phyloP scores from a whole-genome alignment of 2,329 filamentous ascomycete species.

The Beauveria brongniartii region DNA sequence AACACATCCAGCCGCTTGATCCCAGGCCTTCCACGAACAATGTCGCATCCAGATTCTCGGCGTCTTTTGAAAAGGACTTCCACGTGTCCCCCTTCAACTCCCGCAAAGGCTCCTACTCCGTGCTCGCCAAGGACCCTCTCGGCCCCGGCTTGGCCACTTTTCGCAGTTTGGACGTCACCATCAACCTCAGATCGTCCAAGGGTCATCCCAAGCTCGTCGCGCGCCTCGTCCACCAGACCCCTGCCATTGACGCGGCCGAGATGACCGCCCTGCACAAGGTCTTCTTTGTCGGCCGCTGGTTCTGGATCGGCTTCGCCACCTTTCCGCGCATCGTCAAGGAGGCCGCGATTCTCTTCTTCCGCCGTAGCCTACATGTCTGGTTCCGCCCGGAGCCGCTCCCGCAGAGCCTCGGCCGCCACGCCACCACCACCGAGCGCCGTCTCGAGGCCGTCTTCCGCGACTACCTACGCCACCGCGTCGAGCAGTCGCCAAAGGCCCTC shows the following conservation, averaged over 20 bases:
- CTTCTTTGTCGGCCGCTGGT: slow-evolving; percentile 48
- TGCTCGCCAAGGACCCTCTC: slow-evolving; percentile 40
- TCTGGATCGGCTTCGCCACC: slow-evolving; percentile 59
- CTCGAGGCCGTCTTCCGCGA: slow-evolving; percentile 39
- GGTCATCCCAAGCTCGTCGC: slow-evolving; percentile 53
- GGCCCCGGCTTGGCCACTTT: slow-evolving; percentile 27
- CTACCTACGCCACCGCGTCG: slow-evolving; percentile 43
- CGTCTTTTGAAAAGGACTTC: slow-evolving; percentile 61
- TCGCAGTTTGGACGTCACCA: slow-evolving; percentile 46
- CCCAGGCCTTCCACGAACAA: slow-evolving; percentile 18
- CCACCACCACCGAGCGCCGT: slow-evolving; percentile 39
- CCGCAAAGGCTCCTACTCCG: slow-evolving; percentile 45
- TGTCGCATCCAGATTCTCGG: slow-evolving; percentile 13
- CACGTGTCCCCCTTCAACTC: slow-evolving; percentile 71
- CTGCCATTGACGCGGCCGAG: slow-evolving; percentile 39
- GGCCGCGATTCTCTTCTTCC: slow-evolving; percentile 49
- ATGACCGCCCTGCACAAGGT: slow-evolving; percentile 36
- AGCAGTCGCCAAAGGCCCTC: slow-evolving; percentile 34
- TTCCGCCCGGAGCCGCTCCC: slow-evolving; percentile 54
- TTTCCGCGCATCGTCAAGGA: slow-evolving; percentile 58
- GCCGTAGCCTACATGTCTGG: slow-evolving; percentile 53
- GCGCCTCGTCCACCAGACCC: slow-evolving; percentile 45
- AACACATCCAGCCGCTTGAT: not conserved
- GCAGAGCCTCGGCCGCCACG: slow-evolving; percentile 45
- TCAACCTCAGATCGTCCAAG: slow-evolving; percentile 54